Evolutionary conservation across 352 stramenopile genomes (phyloP), one percentile per base, ranked within the genome.

Genomic region (Blastocystis sp.): DNA sequence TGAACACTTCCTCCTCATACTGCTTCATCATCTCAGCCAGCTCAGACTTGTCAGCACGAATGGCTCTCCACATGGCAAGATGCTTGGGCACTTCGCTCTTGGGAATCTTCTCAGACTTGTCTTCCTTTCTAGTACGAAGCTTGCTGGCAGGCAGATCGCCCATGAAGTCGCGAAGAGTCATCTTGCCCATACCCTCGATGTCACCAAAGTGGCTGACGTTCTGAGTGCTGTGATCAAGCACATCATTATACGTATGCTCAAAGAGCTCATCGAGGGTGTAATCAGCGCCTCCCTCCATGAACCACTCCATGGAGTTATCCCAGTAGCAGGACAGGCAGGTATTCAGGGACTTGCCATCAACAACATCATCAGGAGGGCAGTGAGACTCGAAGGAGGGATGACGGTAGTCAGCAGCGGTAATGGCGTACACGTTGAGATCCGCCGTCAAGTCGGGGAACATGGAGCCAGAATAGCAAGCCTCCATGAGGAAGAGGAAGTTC

Each of bases 401-500:
- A 34, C 28, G 28, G 28, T 69, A 41, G 62, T 23, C n/a, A 69
- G 17, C n/a, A 94, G 91, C 53, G 95, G 95, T 76, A 94, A 34
- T 34, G 28, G 28, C 28, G 28, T 34, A 34, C 28, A 34, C 28
- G 28, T 34, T 34, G 28, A 34, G 93, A 78, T 93, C 90, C 21
- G 90, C 90, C 74, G 94, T 89, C 14, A 94, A 92, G 84, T 90
- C 90, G 34, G 89, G 92, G 88, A 97, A 97, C 93, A 97, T 96
- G 56, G 92, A 95, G 1, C 94, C 94, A 0, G 92, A 95, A 84
- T 97, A 92, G 71, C 94, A 97, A 0, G 94, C 93, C 92, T 97
- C 93, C 87, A 96, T 34, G 28, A 34, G 28, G 28, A 34, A 34
- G 28, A 34, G 28, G 28, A 34, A 34, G 28, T 34, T 34, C 28